Conservation (phyloP, 257 asterid genomes). For the Fraxinus pennsylvanica region DNA sequence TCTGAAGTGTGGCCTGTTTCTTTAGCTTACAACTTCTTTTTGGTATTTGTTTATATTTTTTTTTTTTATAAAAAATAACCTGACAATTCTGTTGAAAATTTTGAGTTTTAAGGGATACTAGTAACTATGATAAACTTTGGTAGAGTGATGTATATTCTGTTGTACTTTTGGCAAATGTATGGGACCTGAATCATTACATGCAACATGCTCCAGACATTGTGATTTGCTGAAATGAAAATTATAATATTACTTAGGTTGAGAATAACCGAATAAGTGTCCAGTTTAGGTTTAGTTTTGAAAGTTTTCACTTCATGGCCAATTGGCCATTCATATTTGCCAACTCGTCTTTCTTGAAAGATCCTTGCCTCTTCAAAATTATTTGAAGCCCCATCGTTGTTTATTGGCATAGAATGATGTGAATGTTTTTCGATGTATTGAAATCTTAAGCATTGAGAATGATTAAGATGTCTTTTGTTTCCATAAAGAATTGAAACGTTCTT, state of each 20-base stretch:
- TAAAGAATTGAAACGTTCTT: too few relatives aligned
- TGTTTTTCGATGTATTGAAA: not conserved
- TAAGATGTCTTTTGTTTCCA: not conserved
- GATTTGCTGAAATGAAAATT: too few relatives aligned
- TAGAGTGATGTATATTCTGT: not conserved
- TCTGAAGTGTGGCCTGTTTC: not conserved
- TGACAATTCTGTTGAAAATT: slow-evolving; percentile 1
- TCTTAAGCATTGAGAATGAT: not conserved
- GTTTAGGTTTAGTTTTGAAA: too few relatives aligned
- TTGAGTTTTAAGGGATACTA: not conserved
- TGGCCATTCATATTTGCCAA: not conserved
- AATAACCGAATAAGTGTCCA: too few relatives aligned
- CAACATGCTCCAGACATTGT: too few relatives aligned
- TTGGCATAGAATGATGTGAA: not conserved
- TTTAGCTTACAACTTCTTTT: slow-evolving; percentile 4
- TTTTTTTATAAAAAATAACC: not conserved
- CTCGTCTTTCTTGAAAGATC: not conserved
- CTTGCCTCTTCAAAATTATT: not conserved
- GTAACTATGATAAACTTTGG: not conserved
- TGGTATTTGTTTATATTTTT: not conserved
- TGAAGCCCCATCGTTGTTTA: not conserved
- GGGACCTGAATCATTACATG: too few relatives aligned
- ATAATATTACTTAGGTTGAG: too few relatives aligned
- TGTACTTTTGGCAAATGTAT: not conserved
- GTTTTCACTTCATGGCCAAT: slow-evolving; percentile 3